These are phyloP conservation scores for Alternaria sp. DNA, from an alignment of 2,329 filamentous ascomycete genomes.

Conservation along the genomic window DNA sequence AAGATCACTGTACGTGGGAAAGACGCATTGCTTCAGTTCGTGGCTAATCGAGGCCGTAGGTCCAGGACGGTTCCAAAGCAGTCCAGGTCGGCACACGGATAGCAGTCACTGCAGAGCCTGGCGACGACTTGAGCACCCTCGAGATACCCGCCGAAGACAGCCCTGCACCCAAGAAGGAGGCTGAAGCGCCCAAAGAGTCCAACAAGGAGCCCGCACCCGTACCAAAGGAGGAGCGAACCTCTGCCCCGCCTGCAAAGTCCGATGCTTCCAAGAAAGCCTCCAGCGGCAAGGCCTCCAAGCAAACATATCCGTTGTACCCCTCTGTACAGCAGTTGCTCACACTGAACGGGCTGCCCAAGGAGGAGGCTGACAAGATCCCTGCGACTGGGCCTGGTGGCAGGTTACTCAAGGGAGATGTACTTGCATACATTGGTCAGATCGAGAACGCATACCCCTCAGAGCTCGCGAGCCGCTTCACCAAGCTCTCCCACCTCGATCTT, in stretches of 20 bases:
- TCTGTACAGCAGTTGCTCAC: conserved; percentile 85
- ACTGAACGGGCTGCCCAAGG: conserved; percentile 77
- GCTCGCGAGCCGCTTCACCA: conserved; percentile 74
- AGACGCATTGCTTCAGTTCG: background rate
- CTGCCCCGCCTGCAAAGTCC: conserved; percentile 40
- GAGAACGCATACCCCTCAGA: conserved; percentile 73
- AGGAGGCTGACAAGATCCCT: conserved; percentile 80
- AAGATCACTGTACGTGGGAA: conserved; percentile 70
- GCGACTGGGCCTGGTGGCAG: conserved; percentile 88
- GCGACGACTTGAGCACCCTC: conserved; percentile 77
- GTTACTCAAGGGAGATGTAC: conserved; percentile 92
- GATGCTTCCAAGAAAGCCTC: conserved; percentile 40
- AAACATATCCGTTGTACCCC: conserved; percentile 78
- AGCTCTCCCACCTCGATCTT: conserved; percentile 85
- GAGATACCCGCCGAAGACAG: conserved; percentile 76
- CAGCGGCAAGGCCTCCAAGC: conserved; percentile 64
- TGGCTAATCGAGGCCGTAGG: conserved; percentile 42
- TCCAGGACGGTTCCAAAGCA: conserved; percentile 75
- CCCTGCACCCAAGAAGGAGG: conserved; percentile 51
- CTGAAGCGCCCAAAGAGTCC: conserved; percentile 45
- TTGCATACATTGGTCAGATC: conserved; percentile 86
- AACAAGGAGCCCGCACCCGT: conserved; percentile 35
- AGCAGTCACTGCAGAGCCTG: conserved; percentile 81
- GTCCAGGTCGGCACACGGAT: conserved; percentile 83
- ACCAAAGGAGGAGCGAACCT: conserved; percentile 47